Evolutionary conservation across 352 stramenopile species (phyloP).

Genomic region (Pythium aquatile): DNA sequence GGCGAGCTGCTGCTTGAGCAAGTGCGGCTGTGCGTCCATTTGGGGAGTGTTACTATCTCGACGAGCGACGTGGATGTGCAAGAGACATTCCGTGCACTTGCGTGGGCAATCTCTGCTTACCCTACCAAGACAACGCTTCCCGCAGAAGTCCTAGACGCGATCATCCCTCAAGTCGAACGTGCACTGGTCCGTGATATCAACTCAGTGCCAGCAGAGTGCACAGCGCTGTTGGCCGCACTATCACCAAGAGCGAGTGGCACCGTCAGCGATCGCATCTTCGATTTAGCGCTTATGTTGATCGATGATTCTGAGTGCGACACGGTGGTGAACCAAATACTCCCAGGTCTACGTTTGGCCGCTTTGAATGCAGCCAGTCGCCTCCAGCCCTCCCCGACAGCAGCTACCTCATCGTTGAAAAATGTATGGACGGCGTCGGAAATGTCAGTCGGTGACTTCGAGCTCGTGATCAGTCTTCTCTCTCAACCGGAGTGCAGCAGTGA

Average conservation of each 20-base stretch:
- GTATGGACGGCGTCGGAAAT: slow-evolving; percentile 19
- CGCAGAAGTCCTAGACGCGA: neutral
- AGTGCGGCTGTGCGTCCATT: neutral
- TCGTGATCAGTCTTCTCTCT: slow-evolving; percentile 20
- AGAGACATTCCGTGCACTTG: slow-evolving; percentile 9
- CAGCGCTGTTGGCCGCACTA: slow-evolving; percentile 4
- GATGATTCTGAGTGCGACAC: neutral
- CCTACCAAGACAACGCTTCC: neutral
- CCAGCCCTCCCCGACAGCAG: neutral
- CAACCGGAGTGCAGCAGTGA: slow-evolving; percentile 11
- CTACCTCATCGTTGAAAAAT: slow-evolving; percentile 1
- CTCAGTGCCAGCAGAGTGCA: neutral
- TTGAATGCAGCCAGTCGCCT: neutral
- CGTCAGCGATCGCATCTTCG: neutral
- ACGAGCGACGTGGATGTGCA: neutral
- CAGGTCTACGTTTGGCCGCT: neutral
- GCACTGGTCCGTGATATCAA: neutral
- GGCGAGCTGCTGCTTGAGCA: slow-evolving; percentile 9
- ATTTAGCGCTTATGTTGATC: neutral
- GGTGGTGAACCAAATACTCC: neutral
- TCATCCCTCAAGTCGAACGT: slow-evolving; percentile 7
- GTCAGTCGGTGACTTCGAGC: slow-evolving; percentile 25
- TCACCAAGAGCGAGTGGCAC: neutral
- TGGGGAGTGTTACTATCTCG: neutral
- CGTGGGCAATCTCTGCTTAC: slow-evolving; percentile 4